Evolutionary conservation across 768 basidiomycete genomes (phyloP), one percentile per base, ranked within the genome.

Genomic region (Leucocoprinus birnbaumii): DNA sequence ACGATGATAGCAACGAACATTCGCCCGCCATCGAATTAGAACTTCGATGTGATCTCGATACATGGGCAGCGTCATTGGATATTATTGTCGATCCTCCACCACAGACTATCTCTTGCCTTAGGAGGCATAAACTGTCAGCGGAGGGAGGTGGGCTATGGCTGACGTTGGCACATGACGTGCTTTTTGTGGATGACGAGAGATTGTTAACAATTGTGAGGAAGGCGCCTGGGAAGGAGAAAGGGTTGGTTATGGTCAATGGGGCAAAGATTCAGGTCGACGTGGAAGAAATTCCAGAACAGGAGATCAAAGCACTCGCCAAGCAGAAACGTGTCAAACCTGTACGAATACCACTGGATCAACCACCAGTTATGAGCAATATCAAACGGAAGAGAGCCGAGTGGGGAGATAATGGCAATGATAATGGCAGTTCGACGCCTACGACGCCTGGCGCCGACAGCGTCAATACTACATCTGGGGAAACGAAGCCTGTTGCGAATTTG

Each of bases 101-200:
- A 11, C 85, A 87, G 56, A 76, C 81, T 3, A 85, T 96, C 35
- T 82, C 88, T 0, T 92, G 88, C 57, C 77, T 99, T 8, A 83
- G 89, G 7, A 82, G 97, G 26, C 96, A 98, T 70, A 82, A 88
- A 5, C 76, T 98, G 4, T 93, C 93, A 1, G 73, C 79, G 3
- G 86, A 88, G 31, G 96, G 96, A 2, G 95, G 96, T 14, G 97
- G 97, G 0, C 70, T 97, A 18, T 99, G 97, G 97, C 69, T 99
- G 24, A 94, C 93, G 0, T 76, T 98, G 62, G 88, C 84, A 3
- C 95, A 98, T 62, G 91, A 96, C 58, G 83, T 84, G 1, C 68
- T 86, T n/a, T 83, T 85, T 59, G 79, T 87, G 5, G 83, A 85
- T 19, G 86, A 91, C 38, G 94, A 95, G 52, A 81, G 87, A 46